Conservation (phyloP, 129 eudicot genomes). For the Pseudognaphalium luteoalbum region DNA sequence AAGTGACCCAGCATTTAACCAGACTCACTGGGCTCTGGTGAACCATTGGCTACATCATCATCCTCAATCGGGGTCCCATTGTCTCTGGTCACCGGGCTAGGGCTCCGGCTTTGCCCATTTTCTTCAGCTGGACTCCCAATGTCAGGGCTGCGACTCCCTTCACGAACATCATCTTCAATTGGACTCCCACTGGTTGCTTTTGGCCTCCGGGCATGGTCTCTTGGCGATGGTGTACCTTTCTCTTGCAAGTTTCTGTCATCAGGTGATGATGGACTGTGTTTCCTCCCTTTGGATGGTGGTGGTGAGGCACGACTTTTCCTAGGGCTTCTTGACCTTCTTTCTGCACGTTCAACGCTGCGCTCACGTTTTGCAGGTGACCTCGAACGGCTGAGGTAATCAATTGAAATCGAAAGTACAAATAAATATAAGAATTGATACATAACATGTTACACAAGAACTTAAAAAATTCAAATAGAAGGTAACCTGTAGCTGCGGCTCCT, state of each 20-base stretch:
- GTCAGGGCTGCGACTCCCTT: constrained; percentile 28
- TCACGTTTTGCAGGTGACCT: constrained; percentile 65
- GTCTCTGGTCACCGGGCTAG: constrained; percentile 31
- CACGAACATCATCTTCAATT: constrained; percentile 28
- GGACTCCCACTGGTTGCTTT: constrained; percentile 35
- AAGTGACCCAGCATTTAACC: constrained; percentile 18
- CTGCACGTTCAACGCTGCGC: constrained; percentile 49
- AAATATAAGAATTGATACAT: not conserved
- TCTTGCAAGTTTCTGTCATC: constrained; percentile 48
- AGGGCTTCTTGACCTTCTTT: constrained; percentile 72
- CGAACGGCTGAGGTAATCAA: constrained; percentile 45
- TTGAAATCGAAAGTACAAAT: not conserved
- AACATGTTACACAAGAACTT: not conserved
- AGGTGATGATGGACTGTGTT: constrained; percentile 52
- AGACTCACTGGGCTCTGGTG: constrained; percentile 38
- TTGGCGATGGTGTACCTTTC: constrained; percentile 31
- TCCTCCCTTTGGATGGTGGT: constrained; percentile 60
- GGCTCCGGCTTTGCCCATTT: constrained; percentile 37
- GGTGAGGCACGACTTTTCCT: constrained; percentile 53
- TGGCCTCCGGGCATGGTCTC: constrained; percentile 25
- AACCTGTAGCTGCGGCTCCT: constrained; percentile 84
- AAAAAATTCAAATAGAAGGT: not conserved
- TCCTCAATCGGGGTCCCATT: constrained; percentile 37
- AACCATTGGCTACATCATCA: constrained; percentile 37
- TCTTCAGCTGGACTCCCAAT: constrained; percentile 33